Conservation (phyloP, 352 stramenopile species). For the Achlya hypogyna region DNA sequence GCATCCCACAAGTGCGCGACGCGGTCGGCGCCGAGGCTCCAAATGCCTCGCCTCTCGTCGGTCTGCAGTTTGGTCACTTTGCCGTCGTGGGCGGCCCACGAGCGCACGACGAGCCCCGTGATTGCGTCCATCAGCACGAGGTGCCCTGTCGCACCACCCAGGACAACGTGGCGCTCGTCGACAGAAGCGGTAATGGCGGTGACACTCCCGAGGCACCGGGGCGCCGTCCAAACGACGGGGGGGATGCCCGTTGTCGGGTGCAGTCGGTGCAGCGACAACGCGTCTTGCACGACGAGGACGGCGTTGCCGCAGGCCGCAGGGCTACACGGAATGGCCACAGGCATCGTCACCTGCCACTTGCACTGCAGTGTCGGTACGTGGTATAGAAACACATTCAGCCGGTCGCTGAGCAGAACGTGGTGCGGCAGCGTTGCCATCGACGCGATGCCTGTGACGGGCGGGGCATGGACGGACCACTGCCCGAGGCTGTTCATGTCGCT, state of each 20-base stretch:
- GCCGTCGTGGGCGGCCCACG: neutral
- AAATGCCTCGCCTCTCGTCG: neutral
- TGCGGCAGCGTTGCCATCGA: neutral
- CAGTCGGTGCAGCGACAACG: neutral
- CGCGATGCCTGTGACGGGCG: neutral
- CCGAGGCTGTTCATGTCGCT: neutral
- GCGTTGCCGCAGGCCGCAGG: neutral
- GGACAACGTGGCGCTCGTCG: neutral
- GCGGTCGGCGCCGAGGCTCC: neutral
- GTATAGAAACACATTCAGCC: slow-evolving; percentile 3
- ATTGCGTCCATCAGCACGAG: neutral
- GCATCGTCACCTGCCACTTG: neutral
- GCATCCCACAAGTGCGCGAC: neutral
- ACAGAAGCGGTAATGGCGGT: neutral
- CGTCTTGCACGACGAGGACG: neutral
- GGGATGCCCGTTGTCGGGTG: neutral
- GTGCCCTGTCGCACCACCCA: neutral
- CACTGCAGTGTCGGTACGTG: neutral
- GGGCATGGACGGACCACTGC: slow-evolving; percentile 8
- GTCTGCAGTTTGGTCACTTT: neutral
- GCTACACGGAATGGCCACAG: neutral
- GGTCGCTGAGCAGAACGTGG: slow-evolving; percentile 4
- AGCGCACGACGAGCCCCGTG: neutral
- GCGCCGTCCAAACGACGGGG: neutral
- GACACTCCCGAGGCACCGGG: neutral